Percentiles rank a stretch among this genome's conserved stretches.
Evolutionary conservation across 495 filamentous ascomycete genomes (phyloP).

Genomic region (Antarctomyces pellizariae): DNA sequence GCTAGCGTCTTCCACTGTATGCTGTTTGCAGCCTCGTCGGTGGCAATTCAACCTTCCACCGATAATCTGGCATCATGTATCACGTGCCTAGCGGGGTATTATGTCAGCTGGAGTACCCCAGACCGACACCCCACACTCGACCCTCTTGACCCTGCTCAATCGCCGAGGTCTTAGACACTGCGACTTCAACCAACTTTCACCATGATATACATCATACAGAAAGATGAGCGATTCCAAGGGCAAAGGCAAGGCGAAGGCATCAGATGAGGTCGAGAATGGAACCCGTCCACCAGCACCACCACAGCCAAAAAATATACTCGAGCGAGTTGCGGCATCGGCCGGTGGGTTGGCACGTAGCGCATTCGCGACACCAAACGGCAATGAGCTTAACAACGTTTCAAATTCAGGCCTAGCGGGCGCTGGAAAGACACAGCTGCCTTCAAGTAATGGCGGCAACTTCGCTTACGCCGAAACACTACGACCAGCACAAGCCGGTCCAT

Average conservation of each 20-base stretch:
- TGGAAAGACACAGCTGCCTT: conserved; percentile 7
- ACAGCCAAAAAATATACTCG: conserved; percentile 3
- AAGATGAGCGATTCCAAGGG: conserved; percentile 7
- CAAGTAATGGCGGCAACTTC: conserved; percentile 2
- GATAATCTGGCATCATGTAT: too few species aligned
- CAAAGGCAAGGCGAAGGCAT: conserved; percentile 7
- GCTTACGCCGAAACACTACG: conserved; percentile 6
- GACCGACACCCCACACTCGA: too few species aligned
- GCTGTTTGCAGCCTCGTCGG: too few species aligned
- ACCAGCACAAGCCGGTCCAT: background rate
- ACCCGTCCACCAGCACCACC: background rate
- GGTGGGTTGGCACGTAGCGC: conserved; percentile 4
- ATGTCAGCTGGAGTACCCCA: too few species aligned
- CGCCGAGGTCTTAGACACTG: too few species aligned
- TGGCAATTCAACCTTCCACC: too few species aligned
- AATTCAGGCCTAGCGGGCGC: conserved; percentile 5
- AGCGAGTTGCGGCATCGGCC: conserved; percentile 10
- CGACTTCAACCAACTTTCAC: too few species aligned
- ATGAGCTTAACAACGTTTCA: conserved; percentile 4
- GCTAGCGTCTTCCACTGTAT: too few species aligned
- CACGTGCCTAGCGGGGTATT: too few species aligned
- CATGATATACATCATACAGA: too few species aligned
- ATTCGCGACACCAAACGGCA: conserved; percentile 5
- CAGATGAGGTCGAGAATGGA: conserved; percentile 1
- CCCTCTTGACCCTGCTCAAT: too few species aligned